These are phyloP conservation scores for Paraphoma sp. DNA, from an alignment of 2,329 filamentous ascomycete genomes.

Conservation along the genomic window DNA sequence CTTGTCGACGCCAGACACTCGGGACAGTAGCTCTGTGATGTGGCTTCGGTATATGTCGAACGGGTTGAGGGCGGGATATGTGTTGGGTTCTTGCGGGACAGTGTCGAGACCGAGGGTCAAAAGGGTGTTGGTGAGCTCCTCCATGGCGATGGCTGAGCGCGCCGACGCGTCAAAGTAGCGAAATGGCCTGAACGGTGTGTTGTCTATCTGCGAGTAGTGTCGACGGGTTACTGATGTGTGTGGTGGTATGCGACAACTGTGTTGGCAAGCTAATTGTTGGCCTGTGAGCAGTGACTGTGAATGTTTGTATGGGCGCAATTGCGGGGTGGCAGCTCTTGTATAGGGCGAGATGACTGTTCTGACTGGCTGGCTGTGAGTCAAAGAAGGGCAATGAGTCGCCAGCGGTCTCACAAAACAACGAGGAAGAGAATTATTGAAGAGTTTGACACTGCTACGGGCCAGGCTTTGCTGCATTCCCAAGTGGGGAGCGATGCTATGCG, in stretches of 20 bases:
- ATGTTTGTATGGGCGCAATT: conserved; percentile 11
- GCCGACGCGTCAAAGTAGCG: conserved; percentile 33
- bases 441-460: conserved; percentile 19
- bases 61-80: conserved; percentile 73
- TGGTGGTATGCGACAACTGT: neutral
- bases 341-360: conserved; percentile 13
- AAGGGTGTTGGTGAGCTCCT: conserved; percentile 47
- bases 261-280: conserved; percentile 3
- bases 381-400: conserved; percentile 38
- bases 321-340: conserved; percentile 9
- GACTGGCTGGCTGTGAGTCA: conserved; percentile 33
- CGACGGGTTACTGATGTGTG: neutral
- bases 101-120: conserved; percentile 46
- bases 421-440: conserved; percentile 32
- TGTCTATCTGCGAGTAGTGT: conserved; percentile 23
- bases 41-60: conserved; percentile 82
- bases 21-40: conserved; percentile 71
- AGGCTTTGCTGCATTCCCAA: conserved; percentile 36
- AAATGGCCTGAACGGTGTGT: conserved; percentile 26
- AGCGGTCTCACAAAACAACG: conserved; percentile 35
- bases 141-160: conserved; percentile 34
- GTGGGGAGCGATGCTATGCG: conserved; percentile 31
- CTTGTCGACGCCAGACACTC: conserved; percentile 73
- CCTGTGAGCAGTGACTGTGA: neutral
- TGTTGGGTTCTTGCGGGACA: conserved; percentile 49